A percentile compares a stretch with the other conserved stretches of the same genome.
Conservation (phyloP, 345 rosid genomes). For the Linum usitatissimum region DNA sequence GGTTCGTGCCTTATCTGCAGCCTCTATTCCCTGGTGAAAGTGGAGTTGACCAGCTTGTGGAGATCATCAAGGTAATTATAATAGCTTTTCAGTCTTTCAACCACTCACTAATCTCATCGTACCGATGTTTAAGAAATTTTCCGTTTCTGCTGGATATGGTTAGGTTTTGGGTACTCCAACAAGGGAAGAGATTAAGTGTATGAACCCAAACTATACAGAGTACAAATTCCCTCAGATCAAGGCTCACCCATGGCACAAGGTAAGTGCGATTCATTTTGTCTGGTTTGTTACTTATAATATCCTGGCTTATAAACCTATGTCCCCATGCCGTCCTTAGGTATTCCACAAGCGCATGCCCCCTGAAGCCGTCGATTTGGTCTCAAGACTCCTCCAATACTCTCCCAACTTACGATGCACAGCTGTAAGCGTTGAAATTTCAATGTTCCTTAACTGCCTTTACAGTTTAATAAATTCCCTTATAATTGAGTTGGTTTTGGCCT, state of each 20-base stretch:
- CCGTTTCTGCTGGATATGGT: background rate
- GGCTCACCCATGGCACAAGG: slow-evolving; percentile 99
- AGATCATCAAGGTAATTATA: slow-evolving; percentile 74
- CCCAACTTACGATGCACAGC: slow-evolving; percentile 83
- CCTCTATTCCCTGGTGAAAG: slow-evolving; percentile 96
- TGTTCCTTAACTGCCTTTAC: background rate
- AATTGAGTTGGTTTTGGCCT: background rate
- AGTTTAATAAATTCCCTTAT: background rate
- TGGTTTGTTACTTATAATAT: background rate
- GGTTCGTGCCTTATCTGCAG: slow-evolving; percentile 29
- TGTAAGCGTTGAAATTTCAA: slow-evolving; percentile 35
- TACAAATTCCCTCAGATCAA: slow-evolving; percentile 94
- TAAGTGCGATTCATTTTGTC: slow-evolving; percentile 16
- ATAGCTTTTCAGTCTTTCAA: background rate
- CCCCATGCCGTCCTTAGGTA: slow-evolving; percentile 33
- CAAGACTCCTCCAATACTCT: slow-evolving; percentile 91
- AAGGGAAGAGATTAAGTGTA: slow-evolving; percentile 96
- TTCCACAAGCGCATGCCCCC: slow-evolving; percentile 97
- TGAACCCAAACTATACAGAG: slow-evolving; percentile 96
- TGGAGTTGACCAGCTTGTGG: slow-evolving; percentile 96
- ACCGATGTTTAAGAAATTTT: no score
- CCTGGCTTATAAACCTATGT: background rate
- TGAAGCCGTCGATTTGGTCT: slow-evolving; percentile 93
- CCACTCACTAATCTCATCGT: background rate
- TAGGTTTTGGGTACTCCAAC: slow-evolving; percentile 98